Base-by-base conservation (phyloP, 768 basidiomycete species). In the Peribolospora baueri region DNA sequence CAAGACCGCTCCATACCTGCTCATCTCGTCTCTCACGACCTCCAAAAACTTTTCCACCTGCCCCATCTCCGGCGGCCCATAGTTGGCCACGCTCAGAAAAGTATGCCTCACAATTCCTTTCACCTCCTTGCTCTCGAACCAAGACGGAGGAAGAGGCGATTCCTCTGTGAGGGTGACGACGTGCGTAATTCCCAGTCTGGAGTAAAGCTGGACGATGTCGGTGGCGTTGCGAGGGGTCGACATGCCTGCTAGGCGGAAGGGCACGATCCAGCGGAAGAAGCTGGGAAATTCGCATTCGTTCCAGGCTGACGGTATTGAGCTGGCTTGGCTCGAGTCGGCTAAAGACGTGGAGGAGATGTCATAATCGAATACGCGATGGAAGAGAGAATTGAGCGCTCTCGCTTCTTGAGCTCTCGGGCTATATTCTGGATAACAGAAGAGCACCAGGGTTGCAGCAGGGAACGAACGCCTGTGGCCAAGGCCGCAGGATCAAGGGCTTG, bases 181-280 rank as follows among this genome's bases (percentile, higher is more conserved):
- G 57, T 76, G 76, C 3, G 73, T 72, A 55, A 78, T 75, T 7
- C 74, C 75, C n/a, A 80, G 63, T 64, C 57, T 66, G 0, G 74
- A 73, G 37, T 70, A 65, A 11, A 78, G 70, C 0, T 69, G 68
- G 2, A 62, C 59, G 54, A 78, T 73, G 61, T 80, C 76, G 13
- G 70, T 69, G 55, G 71, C 71, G 56, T 66, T 63, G 3, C 73
- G 68, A 1, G 76, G 77, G 0, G 74, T 77, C 0, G 77, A 78
- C 75, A 78, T 78, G 50, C 76, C 68, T 5, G 78, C 76, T 39
- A 78, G 62, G 53, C 73, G 69, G 61, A 72, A 74, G 5, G 77
- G 77, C 41, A 78, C 65, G 5, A 80, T 69, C 77, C 77, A 80
- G 7, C 76, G 70, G 62, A 79, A 78, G 64, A 75, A 78, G 5